Evolutionary conservation across 352 stramenopile species (phyloP).

Genomic region (Pythium graminicola): DNA sequence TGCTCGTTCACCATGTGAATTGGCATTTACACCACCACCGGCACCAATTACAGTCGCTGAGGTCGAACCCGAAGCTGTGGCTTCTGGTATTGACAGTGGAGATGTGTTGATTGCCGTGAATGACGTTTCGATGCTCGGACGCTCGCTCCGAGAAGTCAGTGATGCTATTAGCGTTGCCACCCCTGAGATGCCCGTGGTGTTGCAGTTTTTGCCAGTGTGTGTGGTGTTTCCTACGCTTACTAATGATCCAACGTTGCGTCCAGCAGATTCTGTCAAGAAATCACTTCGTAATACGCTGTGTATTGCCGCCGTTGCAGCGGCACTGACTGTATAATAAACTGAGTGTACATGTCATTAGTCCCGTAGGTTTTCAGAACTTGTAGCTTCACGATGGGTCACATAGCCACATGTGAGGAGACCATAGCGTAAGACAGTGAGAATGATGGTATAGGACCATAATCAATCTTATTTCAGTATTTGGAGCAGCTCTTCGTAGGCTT

Average conservation of each 20-base stretch:
- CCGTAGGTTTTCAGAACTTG: too few relatives aligned
- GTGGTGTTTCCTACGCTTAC: constrained; percentile 2
- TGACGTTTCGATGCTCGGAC: constrained; percentile 29
- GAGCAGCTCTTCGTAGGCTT: background rate
- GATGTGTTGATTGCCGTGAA: constrained; percentile 40
- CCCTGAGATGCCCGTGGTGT: constrained; percentile 12
- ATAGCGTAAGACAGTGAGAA: constrained; percentile 5
- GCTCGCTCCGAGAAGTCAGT: constrained; percentile 29
- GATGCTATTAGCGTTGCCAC: constrained; percentile 25
- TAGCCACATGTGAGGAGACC: too few relatives aligned
- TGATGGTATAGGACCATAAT: constrained; percentile 1
- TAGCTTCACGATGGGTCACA: too few relatives aligned
- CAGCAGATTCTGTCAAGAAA: constrained; percentile 3
- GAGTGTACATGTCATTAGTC: too few relatives aligned
- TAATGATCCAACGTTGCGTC: background rate
- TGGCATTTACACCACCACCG: constrained; percentile 41
- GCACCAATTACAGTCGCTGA: constrained; percentile 38
- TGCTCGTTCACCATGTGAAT: constrained; percentile 32
- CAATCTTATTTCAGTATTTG: constrained; percentile 1
- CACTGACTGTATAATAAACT: constrained; percentile 11
- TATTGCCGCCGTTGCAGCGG: constrained; percentile 32
- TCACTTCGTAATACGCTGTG: constrained; percentile 33
- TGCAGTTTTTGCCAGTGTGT: constrained; percentile 27
- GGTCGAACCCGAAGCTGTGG: constrained; percentile 21
- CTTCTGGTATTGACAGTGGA: constrained; percentile 25